Evolutionary conservation across 352 stramenopile species (phyloP), one percentile per base, ranked within the genome.

Genomic region (Thalassiosira hispida): DNA sequence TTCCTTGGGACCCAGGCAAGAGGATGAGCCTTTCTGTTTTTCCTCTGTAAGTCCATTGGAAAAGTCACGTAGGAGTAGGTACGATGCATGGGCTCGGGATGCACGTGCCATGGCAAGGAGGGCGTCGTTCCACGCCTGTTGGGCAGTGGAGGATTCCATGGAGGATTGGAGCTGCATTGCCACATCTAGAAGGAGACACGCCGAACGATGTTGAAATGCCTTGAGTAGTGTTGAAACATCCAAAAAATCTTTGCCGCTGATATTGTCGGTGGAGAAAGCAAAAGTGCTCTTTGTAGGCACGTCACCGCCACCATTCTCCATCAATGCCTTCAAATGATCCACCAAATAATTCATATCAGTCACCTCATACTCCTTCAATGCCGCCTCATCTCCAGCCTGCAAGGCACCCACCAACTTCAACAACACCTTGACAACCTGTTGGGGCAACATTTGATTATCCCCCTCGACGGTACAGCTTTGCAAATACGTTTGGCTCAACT

Each of bases 381-480:
- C 61, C 5, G 25, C 55, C 27, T 77, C 57, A 12, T 83, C 42
- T 47, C 73, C 60, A 16, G 20, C 63, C 57, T 84, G 38, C 1
- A 92, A 80, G n/a, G 73, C 83, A 1, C 84, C 60, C 12, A 93
- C 85, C 6, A 94, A 42, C 60, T 94, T 94, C 2, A 94, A 57
- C 47, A 94, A 71, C 0, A 94, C 87, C 62, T 91, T 93, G 7
- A 91, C 63, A 0, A 92, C 87, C 71, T 99, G 97, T 80, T 97
- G 96, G 7, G 96, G 96, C 69, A 99, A 94, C 88, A 99, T 97
- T 22, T 97, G 96, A 86, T 98, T 98, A 79, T 98, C 96, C 27
- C 97, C 97, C 68, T 98, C 96, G 20, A 98, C 97, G 0, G 96
- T 99, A 49, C 97, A 96, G 63, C 97, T 97, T 73, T 98, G 96